Conservation (phyloP, 768 basidiomycete genomes). For the Termitomyces sp. region DNA sequence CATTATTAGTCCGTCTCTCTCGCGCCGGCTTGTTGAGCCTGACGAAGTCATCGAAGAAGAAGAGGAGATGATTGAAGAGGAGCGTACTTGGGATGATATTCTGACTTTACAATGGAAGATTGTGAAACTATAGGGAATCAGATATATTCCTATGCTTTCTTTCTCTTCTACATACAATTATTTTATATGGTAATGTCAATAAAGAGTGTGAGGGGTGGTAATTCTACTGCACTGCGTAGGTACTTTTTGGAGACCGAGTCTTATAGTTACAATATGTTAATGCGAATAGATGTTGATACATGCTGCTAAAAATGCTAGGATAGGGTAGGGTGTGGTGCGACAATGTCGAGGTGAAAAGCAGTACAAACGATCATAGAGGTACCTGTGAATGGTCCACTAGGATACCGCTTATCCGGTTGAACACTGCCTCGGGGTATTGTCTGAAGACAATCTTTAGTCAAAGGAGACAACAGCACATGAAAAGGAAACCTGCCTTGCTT, state of each 20-base stretch:
- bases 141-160: background rate
- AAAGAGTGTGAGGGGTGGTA: background rate
- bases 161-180: background rate
- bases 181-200: no score
- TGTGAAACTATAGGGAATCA: slow-evolving; percentile 5
- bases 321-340: background rate
- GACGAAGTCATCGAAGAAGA: slow-evolving; percentile 15
- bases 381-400: slow-evolving; percentile 66
- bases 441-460: slow-evolving; percentile 27
- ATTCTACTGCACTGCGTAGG: background rate
- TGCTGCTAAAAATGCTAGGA: background rate
- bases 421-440: slow-evolving; percentile 76
- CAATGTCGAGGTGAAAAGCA: background rate
- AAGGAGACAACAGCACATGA: background rate
- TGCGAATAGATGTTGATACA: slow-evolving; percentile 11
- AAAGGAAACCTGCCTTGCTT: slow-evolving; percentile 52
- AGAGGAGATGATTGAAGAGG: slow-evolving; percentile 19
- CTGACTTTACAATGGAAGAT: slow-evolving; percentile 17
- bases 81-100: slow-evolving; percentile 20
- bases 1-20: slow-evolving; percentile 18
- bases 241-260: slow-evolving; percentile 1
- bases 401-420: slow-evolving; percentile 76
- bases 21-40: slow-evolving; percentile 13
- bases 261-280: slow-evolving; percentile 4
- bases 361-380: slow-evolving; percentile 21